phyloP scores from a whole-genome alignment of 2,329 filamentous ascomycete genomes.

The Penicillium nordicum region DNA sequence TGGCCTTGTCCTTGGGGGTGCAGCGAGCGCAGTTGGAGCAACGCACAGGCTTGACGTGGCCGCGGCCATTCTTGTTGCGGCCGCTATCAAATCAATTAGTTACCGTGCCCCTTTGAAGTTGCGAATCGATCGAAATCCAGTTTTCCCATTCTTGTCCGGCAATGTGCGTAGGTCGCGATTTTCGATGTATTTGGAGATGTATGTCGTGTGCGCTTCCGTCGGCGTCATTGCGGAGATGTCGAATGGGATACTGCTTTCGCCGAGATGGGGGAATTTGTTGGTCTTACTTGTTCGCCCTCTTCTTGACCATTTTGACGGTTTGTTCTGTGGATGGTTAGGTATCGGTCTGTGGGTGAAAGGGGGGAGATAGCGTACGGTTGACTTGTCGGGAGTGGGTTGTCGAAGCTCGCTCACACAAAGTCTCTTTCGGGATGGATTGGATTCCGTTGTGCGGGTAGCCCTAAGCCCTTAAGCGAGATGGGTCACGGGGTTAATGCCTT shows the following conservation, averaged over 20 bases:
- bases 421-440: constrained; percentile 33
- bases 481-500: constrained; percentile 22
- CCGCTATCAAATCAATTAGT: constrained; percentile 58
- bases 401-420: constrained; percentile 36
- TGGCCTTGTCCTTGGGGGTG: constrained; percentile 99
- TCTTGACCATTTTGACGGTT: constrained; percentile 69
- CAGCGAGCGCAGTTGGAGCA: constrained; percentile 85
- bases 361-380: constrained; percentile 36
- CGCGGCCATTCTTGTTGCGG: constrained; percentile 99
- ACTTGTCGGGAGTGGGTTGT: constrained; percentile 41
- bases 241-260: constrained; percentile 26
- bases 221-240: constrained; percentile 27
- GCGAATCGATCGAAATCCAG: constrained; percentile 12
- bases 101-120: constrained; percentile 13
- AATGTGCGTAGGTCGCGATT: constrained; percentile 17
- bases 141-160: constrained; percentile 21
- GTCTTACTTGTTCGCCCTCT: constrained; percentile 69
- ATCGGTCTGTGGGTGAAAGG: constrained; percentile 18
- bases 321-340: constrained; percentile 38
- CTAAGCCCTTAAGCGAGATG: constrained; percentile 41
- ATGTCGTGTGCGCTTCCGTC: constrained; percentile 14
- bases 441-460: constrained; percentile 40
- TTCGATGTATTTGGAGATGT: constrained; percentile 4
- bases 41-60: constrained; percentile 99
- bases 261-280: constrained; percentile 22